Base-by-base conservation (phyloP, 805 yeast species). In the Saccharomycopsis oosterbeekiorum region DNA sequence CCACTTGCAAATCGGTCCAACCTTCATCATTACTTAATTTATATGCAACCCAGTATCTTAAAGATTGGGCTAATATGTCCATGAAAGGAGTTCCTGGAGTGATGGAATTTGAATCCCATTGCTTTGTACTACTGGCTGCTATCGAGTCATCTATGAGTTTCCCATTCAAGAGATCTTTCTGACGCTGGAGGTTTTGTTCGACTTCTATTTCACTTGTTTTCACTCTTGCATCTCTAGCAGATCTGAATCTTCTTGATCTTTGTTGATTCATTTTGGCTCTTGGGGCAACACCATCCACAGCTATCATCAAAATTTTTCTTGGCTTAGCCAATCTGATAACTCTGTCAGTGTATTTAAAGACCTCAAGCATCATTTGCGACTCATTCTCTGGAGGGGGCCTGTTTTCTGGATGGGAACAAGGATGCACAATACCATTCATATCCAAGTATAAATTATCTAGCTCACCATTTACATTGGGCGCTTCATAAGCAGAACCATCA, bases 381-480 rank as follows among this genome's bases (percentile, higher is more conserved):
- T 94, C 99, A 0, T 93, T 91, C 67, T 85, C 96, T 12, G 99
- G 99, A 0, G 99, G 86, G 0, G 97, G 97, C 67, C 86, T 86
- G 67, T 93, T 88, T 70, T 93, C 99, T 0, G 99, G 99, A 73
- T 94, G 99, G 1, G 97, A 87, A 78, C 98, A 94, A 1, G 99
- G 99, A 76, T 94, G 99, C 4, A 94, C 99, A 70, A 94, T 94
- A 77, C 98, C 99, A 71, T 94, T 94, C 99, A 94, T 94, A 75
- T 94, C 99, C 65, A 94, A 77, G 70, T 94, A 94, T 58, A 94
- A 74, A 70, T 94, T 94, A 71, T 94, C 98, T 56, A 91, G 75
- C 74, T 94, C 99, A 34, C 98, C 99, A 73, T 94, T 94, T 2
- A 96, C 96, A 71, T 94, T 94, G 12, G 94, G 86, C 59, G 83